phyloP scores from a whole-genome alignment of 768 basidiomycete genomes.

The Saitozyma sp. region DNA sequence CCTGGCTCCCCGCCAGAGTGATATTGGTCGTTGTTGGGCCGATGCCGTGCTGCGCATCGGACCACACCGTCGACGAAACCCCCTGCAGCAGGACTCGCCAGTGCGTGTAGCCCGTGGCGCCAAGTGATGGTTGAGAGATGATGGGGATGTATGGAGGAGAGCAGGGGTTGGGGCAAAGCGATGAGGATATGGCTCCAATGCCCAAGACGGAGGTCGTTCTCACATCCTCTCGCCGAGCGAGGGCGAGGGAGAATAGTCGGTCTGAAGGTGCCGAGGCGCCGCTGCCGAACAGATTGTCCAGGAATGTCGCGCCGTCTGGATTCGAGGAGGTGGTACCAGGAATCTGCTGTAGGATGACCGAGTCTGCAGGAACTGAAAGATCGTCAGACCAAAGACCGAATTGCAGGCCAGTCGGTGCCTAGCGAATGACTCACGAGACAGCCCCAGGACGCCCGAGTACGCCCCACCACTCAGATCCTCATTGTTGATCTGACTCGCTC shows the following conservation, averaged over 20 bases:
- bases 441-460: slow-evolving; percentile 47
- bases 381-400: background rate
- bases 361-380: slow-evolving; percentile 41
- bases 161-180: slow-evolving; percentile 43
- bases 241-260: slow-evolving; percentile 42
- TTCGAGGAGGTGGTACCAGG: slow-evolving; percentile 44
- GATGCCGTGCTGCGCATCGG: slow-evolving; percentile 25
- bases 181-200: slow-evolving; percentile 32
- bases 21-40: slow-evolving; percentile 19
- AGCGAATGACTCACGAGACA: slow-evolving; percentile 34
- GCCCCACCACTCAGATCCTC: slow-evolving; percentile 44
- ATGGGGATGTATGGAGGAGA: slow-evolving; percentile 40
- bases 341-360: slow-evolving; percentile 40
- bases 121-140: slow-evolving; percentile 42
- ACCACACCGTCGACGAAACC: slow-evolving; percentile 31
- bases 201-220: slow-evolving; percentile 42
- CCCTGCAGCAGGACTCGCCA: slow-evolving; percentile 45
- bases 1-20: slow-evolving; percentile 30
- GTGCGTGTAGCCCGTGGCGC: slow-evolving; percentile 40
- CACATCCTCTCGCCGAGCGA: slow-evolving; percentile 48
- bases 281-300: slow-evolving; percentile 50
- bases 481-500: slow-evolving; percentile 33
- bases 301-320: slow-evolving; percentile 51
- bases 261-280: slow-evolving; percentile 42
- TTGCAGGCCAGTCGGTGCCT: too few species aligned